These are phyloP conservation scores for Monosporozyma aerobia DNA, from an alignment of 805 yeast species.

Conservation along the genomic window DNA sequence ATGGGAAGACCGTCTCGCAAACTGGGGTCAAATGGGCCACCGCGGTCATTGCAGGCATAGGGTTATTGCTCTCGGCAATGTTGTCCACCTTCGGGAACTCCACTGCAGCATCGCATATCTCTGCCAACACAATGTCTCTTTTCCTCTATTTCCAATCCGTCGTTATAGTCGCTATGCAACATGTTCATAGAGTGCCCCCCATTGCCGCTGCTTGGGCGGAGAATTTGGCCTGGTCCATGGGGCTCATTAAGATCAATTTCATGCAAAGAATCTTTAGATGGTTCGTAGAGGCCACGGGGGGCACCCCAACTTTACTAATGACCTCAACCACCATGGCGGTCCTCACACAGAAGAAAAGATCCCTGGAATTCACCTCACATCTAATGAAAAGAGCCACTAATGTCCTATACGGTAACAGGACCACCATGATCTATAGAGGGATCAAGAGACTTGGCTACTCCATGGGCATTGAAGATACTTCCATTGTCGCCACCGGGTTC, in stretches of 20 bases:
- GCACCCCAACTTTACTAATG: slow-evolving; percentile 63
- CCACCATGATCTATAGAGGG: slow-evolving; percentile 70
- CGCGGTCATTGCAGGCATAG: slow-evolving; percentile 82
- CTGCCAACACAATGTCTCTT: slow-evolving; percentile 81
- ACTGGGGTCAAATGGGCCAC: slow-evolving; percentile 89
- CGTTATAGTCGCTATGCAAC: slow-evolving; percentile 75
- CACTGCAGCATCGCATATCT: slow-evolving; percentile 80
- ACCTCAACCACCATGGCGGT: slow-evolving; percentile 56
- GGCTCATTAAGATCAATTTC: slow-evolving; percentile 65
- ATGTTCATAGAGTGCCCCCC: slow-evolving; percentile 82
- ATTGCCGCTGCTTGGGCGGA: slow-evolving; percentile 90
- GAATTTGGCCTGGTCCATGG: slow-evolving; percentile 93
- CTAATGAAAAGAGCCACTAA: slow-evolving; percentile 33
- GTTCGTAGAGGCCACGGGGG: slow-evolving; percentile 87
- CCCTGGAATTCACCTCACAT: slow-evolving; percentile 17
- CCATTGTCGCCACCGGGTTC: slow-evolving; percentile 78
- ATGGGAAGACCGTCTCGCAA: slow-evolving; percentile 76
- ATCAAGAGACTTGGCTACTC: slow-evolving; percentile 73
- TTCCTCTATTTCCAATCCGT: slow-evolving; percentile 86
- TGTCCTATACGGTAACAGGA: slow-evolving; percentile 42
- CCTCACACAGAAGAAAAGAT: slow-evolving; percentile 49
- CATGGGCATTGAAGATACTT: slow-evolving; percentile 71
- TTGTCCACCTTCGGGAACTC: slow-evolving; percentile 82
- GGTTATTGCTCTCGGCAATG: slow-evolving; percentile 69
- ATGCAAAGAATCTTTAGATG: slow-evolving; percentile 83